A percentile compares a stretch with the other conserved stretches of the same genome.
phyloP scores from a whole-genome alignment of 768 basidiomycete genomes.

The Wakefieldia striispora region DNA sequence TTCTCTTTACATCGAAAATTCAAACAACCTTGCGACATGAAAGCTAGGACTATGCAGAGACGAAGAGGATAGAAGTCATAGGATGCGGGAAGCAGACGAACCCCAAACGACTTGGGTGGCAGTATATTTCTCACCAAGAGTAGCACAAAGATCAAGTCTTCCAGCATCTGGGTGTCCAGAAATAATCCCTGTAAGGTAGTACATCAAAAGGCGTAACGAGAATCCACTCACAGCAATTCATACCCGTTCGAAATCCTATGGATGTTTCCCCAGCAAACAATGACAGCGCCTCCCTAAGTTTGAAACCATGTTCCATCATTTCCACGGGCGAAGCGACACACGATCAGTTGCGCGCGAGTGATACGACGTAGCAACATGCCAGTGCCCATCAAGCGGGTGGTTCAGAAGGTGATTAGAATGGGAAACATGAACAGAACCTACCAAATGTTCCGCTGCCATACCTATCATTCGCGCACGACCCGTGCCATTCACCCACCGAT shows the following conservation, averaged over 20 bases:
- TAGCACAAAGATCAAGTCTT: neutral
- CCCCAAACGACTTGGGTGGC: no score
- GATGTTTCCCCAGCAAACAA: constrained; percentile 2
- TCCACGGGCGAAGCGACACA: neutral
- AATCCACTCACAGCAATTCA: neutral
- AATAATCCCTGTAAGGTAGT: neutral
- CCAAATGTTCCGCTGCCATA: constrained; percentile 2
- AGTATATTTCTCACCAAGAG: no score
- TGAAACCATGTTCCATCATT: neutral
- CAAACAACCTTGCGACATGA: no score
- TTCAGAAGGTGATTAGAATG: neutral
- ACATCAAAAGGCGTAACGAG: neutral
- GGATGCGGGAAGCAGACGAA: no score
- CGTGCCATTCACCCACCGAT: neutral
- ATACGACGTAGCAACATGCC: neutral
- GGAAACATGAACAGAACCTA: neutral
- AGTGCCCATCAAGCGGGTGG: neutral
- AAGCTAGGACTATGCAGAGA: no score
- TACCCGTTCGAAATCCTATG: neutral
- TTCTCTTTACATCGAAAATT: no score
- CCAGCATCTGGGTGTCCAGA: neutral
- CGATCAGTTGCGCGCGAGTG: no score
- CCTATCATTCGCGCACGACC: neutral
- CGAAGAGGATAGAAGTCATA: no score
- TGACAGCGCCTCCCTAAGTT: no score